These are phyloP conservation scores for Beauveria medogensis DNA, from an alignment of 2,329 filamentous ascomycete species.

Conservation along the genomic window DNA sequence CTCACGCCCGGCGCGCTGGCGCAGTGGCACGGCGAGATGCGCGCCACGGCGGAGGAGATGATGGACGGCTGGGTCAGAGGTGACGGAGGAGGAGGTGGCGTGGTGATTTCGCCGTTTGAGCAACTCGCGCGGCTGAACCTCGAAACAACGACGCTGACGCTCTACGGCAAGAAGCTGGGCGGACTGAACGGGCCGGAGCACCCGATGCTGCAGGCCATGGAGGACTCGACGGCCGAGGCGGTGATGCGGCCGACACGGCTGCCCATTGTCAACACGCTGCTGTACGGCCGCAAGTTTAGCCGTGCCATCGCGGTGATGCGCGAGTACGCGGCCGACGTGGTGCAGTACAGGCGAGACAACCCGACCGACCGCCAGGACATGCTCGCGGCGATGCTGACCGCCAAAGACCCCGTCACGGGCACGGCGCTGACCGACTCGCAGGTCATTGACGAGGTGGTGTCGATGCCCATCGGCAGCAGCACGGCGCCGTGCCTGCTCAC, in stretches of 20 bases:
- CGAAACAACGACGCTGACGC: slow-evolving; percentile 39
- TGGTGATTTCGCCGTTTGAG: slow-evolving; percentile 35
- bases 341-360: slow-evolving; percentile 45
- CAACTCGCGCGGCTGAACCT: slow-evolving; percentile 47
- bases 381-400: slow-evolving; percentile 50
- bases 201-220: slow-evolving; percentile 44
- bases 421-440: slow-evolving; percentile 48
- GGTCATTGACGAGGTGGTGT: slow-evolving; percentile 60
- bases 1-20: slow-evolving; percentile 27
- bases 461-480: slow-evolving; percentile 53
- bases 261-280: slow-evolving; percentile 42
- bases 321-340: slow-evolving; percentile 46
- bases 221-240: slow-evolving; percentile 46
- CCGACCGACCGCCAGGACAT: slow-evolving; percentile 51
- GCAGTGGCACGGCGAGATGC: slow-evolving; percentile 38
- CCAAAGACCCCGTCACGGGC: slow-evolving; percentile 54
- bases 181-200: slow-evolving; percentile 37
- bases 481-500: slow-evolving; percentile 39
- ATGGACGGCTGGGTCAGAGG: slow-evolving; percentile 40
- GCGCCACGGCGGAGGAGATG: slow-evolving; percentile 40
- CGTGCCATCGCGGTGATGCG: slow-evolving; percentile 46
- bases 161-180: slow-evolving; percentile 44
- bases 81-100: slow-evolving; percentile 18
- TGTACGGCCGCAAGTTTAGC: slow-evolving; percentile 46
- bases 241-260: slow-evolving; percentile 46